Conservation (phyloP, 306 rosid species). For the Aeschynomene evenia region DNA sequence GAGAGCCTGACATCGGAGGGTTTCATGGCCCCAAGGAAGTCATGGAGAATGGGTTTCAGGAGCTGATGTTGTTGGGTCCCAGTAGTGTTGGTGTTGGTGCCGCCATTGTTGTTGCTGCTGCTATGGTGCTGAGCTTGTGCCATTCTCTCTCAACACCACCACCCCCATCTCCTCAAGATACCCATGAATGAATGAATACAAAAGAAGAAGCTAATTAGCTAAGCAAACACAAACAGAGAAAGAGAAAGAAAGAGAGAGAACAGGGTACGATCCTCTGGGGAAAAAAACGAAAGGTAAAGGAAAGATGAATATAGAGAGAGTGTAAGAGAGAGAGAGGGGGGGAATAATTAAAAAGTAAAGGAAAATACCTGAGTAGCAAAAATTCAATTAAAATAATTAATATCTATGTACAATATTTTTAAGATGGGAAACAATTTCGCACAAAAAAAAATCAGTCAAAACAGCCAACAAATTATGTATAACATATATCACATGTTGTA, state of each 20-base stretch:
- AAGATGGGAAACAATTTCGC: too few relatives aligned
- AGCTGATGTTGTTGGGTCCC: slow-evolving; percentile 34
- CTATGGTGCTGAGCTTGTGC: slow-evolving; percentile 59
- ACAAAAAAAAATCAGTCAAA: too few relatives aligned
- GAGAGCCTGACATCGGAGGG: slow-evolving; percentile 51
- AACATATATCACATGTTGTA: too few relatives aligned
- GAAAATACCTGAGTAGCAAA: too few relatives aligned
- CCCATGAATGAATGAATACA: too few relatives aligned
- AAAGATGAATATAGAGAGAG: neutral
- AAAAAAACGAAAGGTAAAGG: neutral
- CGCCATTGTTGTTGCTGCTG: slow-evolving; percentile 36
- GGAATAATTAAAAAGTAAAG: slow-evolving; percentile 7
- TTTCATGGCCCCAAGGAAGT: slow-evolving; percentile 81
- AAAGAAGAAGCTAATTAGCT: too few relatives aligned
- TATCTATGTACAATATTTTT: too few relatives aligned
- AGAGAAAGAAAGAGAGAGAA: slow-evolving; percentile 6
- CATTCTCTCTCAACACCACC: slow-evolving; percentile 43
- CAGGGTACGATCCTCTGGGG: slow-evolving; percentile 21
- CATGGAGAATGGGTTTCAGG: slow-evolving; percentile 66
- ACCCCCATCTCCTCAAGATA: neutral
- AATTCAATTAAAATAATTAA: too few relatives aligned
- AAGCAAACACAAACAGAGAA: neutral
- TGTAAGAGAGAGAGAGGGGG: neutral
- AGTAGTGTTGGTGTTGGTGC: slow-evolving; percentile 31
- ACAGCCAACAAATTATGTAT: too few relatives aligned